phyloP scores from a whole-genome alignment of 805 yeast species.

The Ogataea parapolymorpha region DNA sequence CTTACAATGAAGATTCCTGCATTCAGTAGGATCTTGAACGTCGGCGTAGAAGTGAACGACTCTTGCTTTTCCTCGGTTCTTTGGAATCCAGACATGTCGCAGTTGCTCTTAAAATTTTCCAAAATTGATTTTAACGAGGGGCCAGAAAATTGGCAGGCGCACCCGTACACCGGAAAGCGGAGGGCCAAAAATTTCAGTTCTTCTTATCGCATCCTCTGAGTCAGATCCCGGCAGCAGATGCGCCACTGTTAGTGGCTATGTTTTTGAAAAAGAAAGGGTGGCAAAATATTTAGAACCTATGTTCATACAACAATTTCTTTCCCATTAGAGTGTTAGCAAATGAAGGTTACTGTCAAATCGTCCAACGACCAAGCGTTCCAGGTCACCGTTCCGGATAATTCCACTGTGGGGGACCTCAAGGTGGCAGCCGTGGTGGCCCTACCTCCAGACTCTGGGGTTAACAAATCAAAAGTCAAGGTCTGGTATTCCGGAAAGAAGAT shows the following conservation, averaged over 20 bases:
- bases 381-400: slow-evolving; percentile 48
- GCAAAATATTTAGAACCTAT: slow-evolving; percentile 11
- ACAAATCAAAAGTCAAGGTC: slow-evolving; percentile 22
- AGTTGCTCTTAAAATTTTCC: slow-evolving; percentile 8
- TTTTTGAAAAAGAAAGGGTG: slow-evolving; percentile 16
- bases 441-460: slow-evolving; percentile 20
- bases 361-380: slow-evolving; percentile 34
- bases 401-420: slow-evolving; percentile 50
- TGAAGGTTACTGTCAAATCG: slow-evolving; percentile 48
- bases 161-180: slow-evolving; percentile 5
- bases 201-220: slow-evolving; percentile 5
- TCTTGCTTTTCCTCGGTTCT: slow-evolving; percentile 31
- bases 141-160: neutral
- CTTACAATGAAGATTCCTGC: slow-evolving; percentile 54
- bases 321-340: slow-evolving; percentile 16
- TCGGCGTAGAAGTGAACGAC: slow-evolving; percentile 60
- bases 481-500: slow-evolving; percentile 34
- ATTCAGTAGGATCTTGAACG: slow-evolving; percentile 61
- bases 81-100: slow-evolving; percentile 32
- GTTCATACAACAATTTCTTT: slow-evolving; percentile 3
- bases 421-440: slow-evolving; percentile 43
- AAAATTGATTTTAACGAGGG: neutral
- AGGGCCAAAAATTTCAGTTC: neutral
- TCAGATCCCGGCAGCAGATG: slow-evolving; percentile 5
- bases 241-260: slow-evolving; percentile 11